Evolutionary conservation across 768 basidiomycete species (phyloP), one percentile per base, ranked within the genome.

Genomic region (Tylopilus rubrobrunneus): DNA sequence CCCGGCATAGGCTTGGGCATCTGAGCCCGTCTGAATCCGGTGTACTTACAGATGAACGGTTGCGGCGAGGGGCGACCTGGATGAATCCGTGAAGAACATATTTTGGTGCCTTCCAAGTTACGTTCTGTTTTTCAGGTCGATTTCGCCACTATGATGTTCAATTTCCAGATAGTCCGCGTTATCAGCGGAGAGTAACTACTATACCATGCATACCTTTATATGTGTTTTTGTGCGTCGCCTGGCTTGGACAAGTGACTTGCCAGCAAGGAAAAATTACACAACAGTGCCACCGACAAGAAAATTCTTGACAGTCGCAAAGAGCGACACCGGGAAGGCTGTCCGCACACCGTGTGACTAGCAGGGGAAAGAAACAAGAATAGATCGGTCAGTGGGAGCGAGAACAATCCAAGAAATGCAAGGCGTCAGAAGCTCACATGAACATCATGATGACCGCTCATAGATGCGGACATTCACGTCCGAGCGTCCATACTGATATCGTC

Each of bases 321-420:
- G 15, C 28, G 34, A 58, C 42, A 70, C 64, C 27, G 56, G 49
- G 58, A 78, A 21, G 21, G 17, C 21, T 41, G 10, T 41, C 15
- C 21, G 21, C 9, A 12, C 33, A 5, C n/a, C 45, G 36, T 39
- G 34, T 12, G 25, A 49, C 34, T 12, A 39, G 7, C 9, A 9
- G n/a, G 1, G 40, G 21, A n/a, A 12, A 41, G 28, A 45, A 4
- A 42, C 10, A 29, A 28, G 15, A 21, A 50, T 42, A 34, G 9
- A 2, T 15, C 10, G 17, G 37, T 4, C 34, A 49, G 37, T 28
- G 27, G 5, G 39, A 47, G 34, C 9, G n/a, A 17, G 36, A 49
- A 39, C 11, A 4, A n/a, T 19, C n/a, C 5, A 28, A 41, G 45
- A 50, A 43, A 36, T 48, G 14, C 23, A 36, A 11, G 25, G 46